Conservation (phyloP, 1,284 basidiomycete genomes). For the Austroboletus novae-zelandiae region DNA sequence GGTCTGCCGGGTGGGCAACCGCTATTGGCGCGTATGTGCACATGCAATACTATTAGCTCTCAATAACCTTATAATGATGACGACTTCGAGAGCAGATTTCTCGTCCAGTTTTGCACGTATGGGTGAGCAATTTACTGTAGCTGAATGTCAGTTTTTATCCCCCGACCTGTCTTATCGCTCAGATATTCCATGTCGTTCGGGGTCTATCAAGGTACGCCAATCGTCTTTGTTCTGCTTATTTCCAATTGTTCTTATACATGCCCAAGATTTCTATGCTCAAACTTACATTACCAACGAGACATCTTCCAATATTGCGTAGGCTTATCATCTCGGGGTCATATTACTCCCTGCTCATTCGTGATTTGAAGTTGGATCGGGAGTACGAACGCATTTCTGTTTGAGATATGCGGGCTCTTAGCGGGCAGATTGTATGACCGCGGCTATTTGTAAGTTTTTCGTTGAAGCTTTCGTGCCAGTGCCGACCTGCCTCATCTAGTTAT, state of each 20-base stretch:
- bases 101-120: conserved; percentile 38
- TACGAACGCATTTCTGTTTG: conserved; percentile 42
- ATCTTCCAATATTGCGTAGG: conserved; percentile 41
- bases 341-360: background rate
- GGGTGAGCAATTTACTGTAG: conserved; percentile 27
- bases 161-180: background rate
- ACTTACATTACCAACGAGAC: conserved; percentile 35
- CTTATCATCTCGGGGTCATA: background rate
- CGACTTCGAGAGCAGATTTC: background rate
- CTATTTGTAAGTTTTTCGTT: conserved; percentile 30
- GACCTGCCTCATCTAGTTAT: conserved; percentile 14
- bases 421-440: conserved; percentile 38
- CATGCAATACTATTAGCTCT: background rate
- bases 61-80: too few species aligned
- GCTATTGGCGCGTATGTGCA: conserved; percentile 28
- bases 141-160: background rate
- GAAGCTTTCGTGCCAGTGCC: background rate
- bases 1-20: conserved; percentile 29
- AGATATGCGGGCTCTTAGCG: conserved; percentile 34
- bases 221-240: background rate
- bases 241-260: background rate
- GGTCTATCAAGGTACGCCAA: conserved; percentile 41
- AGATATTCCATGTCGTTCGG: conserved; percentile 41
- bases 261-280: conserved; percentile 35
- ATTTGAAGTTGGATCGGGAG: conserved; percentile 48